These are phyloP conservation scores for Guillardia theta DNA, from an alignment of 78 protist genomes.

Conservation along the genomic window DNA sequence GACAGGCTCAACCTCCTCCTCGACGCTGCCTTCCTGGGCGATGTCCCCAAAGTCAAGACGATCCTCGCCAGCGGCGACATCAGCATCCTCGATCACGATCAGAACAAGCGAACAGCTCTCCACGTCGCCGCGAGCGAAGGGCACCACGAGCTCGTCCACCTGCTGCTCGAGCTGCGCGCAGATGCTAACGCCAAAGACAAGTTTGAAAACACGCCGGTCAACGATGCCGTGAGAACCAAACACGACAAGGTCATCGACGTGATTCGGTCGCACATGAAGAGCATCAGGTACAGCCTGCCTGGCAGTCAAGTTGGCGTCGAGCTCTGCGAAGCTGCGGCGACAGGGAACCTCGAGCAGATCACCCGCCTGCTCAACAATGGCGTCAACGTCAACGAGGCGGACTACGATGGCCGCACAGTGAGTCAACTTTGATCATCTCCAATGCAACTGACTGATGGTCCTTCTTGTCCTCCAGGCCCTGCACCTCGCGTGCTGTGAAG, in stretches of 20 bases:
- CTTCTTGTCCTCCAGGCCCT: background rate
- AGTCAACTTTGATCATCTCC: too few relatives aligned
- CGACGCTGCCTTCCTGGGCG: background rate
- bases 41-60: background rate
- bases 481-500: background rate
- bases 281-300: background rate
- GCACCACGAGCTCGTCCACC: background rate
- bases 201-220: background rate
- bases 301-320: background rate
- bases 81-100: background rate
- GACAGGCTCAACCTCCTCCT: background rate
- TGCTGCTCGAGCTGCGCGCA: background rate
- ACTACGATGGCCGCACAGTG: slow-evolving; percentile 10
- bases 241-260: background rate
- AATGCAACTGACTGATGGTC: too few relatives aligned
- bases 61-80: background rate
- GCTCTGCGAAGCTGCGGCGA: background rate
- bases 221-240: background rate
- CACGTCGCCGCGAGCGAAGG: slow-evolving; percentile 24
- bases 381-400: background rate
- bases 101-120: background rate
- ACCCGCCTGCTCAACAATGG: background rate
- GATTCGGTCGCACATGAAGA: background rate
- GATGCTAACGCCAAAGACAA: background rate
- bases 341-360: background rate